Percentiles rank a stretch among this genome's conserved stretches.
Evolutionary conservation across 2,329 filamentous ascomycete genomes (phyloP).

Genomic region (Lachnellula hyalina): DNA sequence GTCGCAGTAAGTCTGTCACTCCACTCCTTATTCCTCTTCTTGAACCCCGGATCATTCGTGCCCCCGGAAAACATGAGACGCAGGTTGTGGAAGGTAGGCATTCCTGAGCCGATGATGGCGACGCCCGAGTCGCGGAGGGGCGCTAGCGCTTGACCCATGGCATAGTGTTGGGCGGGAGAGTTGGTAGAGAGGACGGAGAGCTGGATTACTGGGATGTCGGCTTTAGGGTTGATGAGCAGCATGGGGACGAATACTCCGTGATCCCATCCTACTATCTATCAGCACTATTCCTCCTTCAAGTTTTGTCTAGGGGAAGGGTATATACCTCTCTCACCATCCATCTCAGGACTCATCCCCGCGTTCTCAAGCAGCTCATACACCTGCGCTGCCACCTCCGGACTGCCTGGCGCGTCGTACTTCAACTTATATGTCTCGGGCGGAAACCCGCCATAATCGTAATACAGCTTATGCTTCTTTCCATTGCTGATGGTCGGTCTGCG

Average conservation of each 20-base stretch:
- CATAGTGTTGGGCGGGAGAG: slow-evolving; percentile 60
- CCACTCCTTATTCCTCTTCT: slow-evolving; percentile 52
- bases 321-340: slow-evolving; percentile 22
- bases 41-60: slow-evolving; percentile 53
- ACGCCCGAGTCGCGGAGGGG: slow-evolving; percentile 62
- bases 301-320: background rate
- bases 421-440: slow-evolving; percentile 49
- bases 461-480: slow-evolving; percentile 40
- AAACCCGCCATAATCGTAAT: slow-evolving; percentile 57
- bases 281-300: background rate
- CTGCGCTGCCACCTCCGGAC: slow-evolving; percentile 46
- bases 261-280: slow-evolving; percentile 33
- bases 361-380: slow-evolving; percentile 41
- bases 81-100: slow-evolving; percentile 66
- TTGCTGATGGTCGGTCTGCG: slow-evolving; percentile 51
- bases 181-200: slow-evolving; percentile 58
- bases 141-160: slow-evolving; percentile 60
- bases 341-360: slow-evolving; percentile 35
- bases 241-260: slow-evolving; percentile 61
- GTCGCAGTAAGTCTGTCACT: slow-evolving; percentile 35
- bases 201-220: slow-evolving; percentile 61
- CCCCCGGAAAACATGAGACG: slow-evolving; percentile 41
- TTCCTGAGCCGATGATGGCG: slow-evolving; percentile 65
- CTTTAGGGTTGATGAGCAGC: slow-evolving; percentile 21
- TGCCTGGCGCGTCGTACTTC: slow-evolving; percentile 52